These are phyloP conservation scores for Endocalyx cinctus DNA, from an alignment of 2,329 filamentous ascomycete species.

Conservation along the genomic window DNA sequence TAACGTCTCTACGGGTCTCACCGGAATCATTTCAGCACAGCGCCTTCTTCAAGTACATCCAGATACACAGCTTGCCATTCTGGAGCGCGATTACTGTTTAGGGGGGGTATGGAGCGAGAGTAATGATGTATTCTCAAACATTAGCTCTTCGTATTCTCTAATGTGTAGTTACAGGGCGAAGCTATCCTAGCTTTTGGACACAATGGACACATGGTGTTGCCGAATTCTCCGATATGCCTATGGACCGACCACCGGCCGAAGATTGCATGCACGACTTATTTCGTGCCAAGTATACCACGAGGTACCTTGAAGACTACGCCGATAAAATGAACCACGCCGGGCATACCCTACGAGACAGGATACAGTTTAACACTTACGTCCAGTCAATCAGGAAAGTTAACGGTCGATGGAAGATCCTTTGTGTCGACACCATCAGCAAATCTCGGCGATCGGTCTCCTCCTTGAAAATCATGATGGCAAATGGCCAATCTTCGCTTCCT, in stretches of 20 bases:
- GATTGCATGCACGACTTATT: conserved; percentile 21
- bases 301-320: conserved; percentile 21
- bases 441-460: conserved; percentile 7
- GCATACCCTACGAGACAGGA: conserved; percentile 16
- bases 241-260: conserved; percentile 19
- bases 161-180: conserved; percentile 13
- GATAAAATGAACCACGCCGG: conserved; percentile 13
- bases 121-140: conserved; percentile 3
- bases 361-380: conserved; percentile 15
- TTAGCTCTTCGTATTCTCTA: neutral
- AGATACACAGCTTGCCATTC: conserved; percentile 12
- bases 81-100: conserved; percentile 15
- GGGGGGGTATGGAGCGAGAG: conserved; percentile 16
- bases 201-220: conserved; percentile 23
- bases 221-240: conserved; percentile 25
- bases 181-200: conserved; percentile 26
- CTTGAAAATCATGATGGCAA: conserved; percentile 13
- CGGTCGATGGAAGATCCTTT: conserved; percentile 17
- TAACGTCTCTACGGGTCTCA: conserved; percentile 9
- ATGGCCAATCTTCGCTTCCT: conserved; percentile 12
- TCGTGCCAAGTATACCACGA: conserved; percentile 20
- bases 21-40: conserved; percentile 14
- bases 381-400: conserved; percentile 14
- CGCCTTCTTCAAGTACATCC: conserved; percentile 15
- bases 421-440: conserved; percentile 8